Evolutionary conservation across 2,329 filamentous ascomycete genomes (phyloP), one percentile per base, ranked within the genome.

Genomic region (Plectosphaerella cucumerina): DNA sequence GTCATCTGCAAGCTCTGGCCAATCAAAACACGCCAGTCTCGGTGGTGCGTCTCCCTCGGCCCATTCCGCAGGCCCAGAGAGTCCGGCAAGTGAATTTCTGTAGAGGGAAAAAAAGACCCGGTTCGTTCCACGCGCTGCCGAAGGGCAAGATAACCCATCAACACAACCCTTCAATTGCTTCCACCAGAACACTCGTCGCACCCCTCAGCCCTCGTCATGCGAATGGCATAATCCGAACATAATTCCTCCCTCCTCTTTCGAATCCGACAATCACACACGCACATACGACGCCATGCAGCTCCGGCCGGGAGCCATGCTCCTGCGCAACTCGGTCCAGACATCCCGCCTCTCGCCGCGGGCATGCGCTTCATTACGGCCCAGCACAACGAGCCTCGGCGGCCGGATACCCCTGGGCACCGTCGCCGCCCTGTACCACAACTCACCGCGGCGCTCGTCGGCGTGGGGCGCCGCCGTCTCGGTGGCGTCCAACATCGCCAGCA

Each of bases 391-490:
- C 12, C 58, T 66, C 37, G 64, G 68, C 18, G 51, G 61, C 23
- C 63, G 69, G 57, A 64, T 70, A 65, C 60, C 55, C 8, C 60
- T 60, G 47, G 59, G 61, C n/a, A 60, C 58, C 50, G n/a, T n/a
- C n/a, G 26, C 26, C 4, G 63, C 65, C 5, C 50, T 62, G 42
- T 74, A 80, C 53, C 78, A 82, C 59, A 70, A 69, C 15, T 73
- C 71, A 8, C 61, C 69, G 6, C 69, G 62, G 44, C 69, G 71
- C 22, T 71, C 74, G 23, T 91, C 86, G n/a, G 84, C 85, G 47
- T 90, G 87, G 80, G 86, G 85, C 3, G 87, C 89, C 43, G 88
- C 88, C 8, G 86, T 90, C 17, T 80, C 82, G 21, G 82, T 86
- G 15, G 83, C 84, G 35, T 79, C 87, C 58, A 86, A 86, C 66